Percentiles rank a stretch among this genome's conserved stretches.
These are phyloP conservation scores for Parafenestella ontariensis DNA, from an alignment of 2,329 filamentous ascomycete genomes.

Conservation along the genomic window DNA sequence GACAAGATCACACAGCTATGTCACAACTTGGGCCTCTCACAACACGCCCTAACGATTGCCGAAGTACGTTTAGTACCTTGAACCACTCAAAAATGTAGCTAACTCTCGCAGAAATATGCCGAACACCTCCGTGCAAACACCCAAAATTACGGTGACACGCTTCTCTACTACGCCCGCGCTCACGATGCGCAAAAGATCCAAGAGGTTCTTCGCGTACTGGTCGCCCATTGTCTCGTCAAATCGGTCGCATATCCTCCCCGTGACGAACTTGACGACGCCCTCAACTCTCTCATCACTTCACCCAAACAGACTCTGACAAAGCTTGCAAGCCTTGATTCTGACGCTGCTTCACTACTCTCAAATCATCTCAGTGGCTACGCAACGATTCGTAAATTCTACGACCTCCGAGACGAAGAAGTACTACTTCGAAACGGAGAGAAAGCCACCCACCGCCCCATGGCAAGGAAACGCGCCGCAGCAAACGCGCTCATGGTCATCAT, in stretches of 20 bases:
- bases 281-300: constrained; percentile 72
- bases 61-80: constrained; percentile 65
- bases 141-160: constrained; percentile 81
- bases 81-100: constrained; percentile 12
- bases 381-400: constrained; percentile 87
- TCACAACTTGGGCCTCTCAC: constrained; percentile 76
- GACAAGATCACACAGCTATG: constrained; percentile 84
- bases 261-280: constrained; percentile 73
- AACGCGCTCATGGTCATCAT: constrained; percentile 82
- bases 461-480: constrained; percentile 73
- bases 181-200: constrained; percentile 81
- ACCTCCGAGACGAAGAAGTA: constrained; percentile 76
- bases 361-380: constrained; percentile 91
- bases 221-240: constrained; percentile 85
- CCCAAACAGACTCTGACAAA: constrained; percentile 75
- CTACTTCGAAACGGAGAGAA: constrained; percentile 45
- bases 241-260: constrained; percentile 79
- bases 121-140: constrained; percentile 75
- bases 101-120: constrained; percentile 72
- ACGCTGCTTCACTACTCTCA: constrained; percentile 83
- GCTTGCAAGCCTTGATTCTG: constrained; percentile 76
- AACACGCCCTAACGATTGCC: constrained; percentile 80
- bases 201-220: constrained; percentile 84
- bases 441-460: constrained; percentile 59
- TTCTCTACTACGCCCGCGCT: constrained; percentile 90